phyloP scores from a whole-genome alignment of 1,139 yeast species.

The Arxiozyma heterogenica region DNA sequence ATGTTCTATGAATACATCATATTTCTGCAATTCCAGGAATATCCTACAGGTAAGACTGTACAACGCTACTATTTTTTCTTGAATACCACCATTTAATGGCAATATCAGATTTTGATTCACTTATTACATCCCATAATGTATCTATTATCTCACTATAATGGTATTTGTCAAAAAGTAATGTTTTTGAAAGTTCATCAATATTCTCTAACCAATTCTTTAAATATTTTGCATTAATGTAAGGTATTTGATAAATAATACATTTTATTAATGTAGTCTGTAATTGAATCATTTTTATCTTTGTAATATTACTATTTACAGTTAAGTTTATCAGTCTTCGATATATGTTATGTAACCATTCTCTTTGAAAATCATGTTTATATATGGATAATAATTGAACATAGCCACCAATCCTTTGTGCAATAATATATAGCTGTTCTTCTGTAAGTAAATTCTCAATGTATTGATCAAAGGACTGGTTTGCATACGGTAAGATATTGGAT shows the following conservation, averaged over 20 bases:
- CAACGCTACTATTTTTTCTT: background rate
- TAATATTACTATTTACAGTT: background rate
- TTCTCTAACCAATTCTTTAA: constrained; percentile 22
- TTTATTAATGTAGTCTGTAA: constrained; percentile 9
- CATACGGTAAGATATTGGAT: constrained; percentile 11
- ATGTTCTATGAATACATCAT: background rate
- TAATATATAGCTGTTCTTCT: constrained; percentile 15
- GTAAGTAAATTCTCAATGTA: constrained; percentile 12
- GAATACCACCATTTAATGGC: constrained; percentile 12
- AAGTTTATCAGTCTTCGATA: constrained; percentile 12
- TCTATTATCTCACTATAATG: constrained; percentile 6
- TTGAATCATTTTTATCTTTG: background rate
- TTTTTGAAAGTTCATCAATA: constrained; percentile 5
- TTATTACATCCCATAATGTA: constrained; percentile 19
- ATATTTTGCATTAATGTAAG: constrained; percentile 9
- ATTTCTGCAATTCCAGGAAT: background rate
- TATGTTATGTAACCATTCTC: constrained; percentile 17
- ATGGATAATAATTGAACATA: constrained; percentile 9
- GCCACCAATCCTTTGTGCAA: constrained; percentile 13
- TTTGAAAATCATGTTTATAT: constrained; percentile 13
- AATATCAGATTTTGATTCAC: constrained; percentile 8
- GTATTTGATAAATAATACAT: constrained; percentile 19
- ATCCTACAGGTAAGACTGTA: background rate
- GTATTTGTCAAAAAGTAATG: constrained; percentile 5
- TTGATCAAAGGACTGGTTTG: constrained; percentile 13